These are phyloP conservation scores for Phytophthora sojae DNA, from an alignment of 352 stramenopile genomes.

Conservation along the genomic window DNA sequence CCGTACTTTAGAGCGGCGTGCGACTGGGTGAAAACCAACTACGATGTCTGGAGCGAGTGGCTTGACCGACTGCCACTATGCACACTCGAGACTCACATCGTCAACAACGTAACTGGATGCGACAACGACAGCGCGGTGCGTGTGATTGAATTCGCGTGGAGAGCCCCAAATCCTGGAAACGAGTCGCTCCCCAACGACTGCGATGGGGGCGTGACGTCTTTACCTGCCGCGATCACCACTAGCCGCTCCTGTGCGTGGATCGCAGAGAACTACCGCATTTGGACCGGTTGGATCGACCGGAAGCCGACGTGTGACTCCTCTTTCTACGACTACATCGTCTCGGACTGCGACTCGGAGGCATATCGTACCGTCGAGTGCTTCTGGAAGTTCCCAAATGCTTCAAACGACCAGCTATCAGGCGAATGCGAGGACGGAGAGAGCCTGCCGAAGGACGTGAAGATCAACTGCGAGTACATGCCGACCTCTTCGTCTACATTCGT, in stretches of 20 bases:
- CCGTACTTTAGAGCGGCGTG: conserved; percentile 53
- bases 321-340: conserved; percentile 54
- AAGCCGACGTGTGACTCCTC: conserved; percentile 48
- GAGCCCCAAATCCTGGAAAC: conserved; percentile 45
- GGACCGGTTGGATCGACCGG: conserved; percentile 42
- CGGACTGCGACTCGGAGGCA: conserved; percentile 35
- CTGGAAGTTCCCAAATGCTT: conserved; percentile 44
- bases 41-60: conserved; percentile 57
- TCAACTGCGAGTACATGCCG: conserved; percentile 56
- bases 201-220: conserved; percentile 42
- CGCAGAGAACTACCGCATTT: conserved; percentile 23
- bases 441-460: conserved; percentile 26
- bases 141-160: conserved; percentile 51
- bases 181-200: conserved; percentile 46
- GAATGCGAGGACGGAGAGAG: conserved; percentile 40
- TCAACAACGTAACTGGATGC: conserved; percentile 39
- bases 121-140: conserved; percentile 20
- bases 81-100: conserved; percentile 40
- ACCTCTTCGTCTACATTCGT: conserved; percentile 29
- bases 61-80: conserved; percentile 47
- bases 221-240: conserved; percentile 35
- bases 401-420: conserved; percentile 19
- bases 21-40: conserved; percentile 62
- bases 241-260: conserved; percentile 64
- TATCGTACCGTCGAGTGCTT: conserved; percentile 40